phyloP scores from a whole-genome alignment of 2,329 filamentous ascomycete species.

The Orbilia javanica region DNA sequence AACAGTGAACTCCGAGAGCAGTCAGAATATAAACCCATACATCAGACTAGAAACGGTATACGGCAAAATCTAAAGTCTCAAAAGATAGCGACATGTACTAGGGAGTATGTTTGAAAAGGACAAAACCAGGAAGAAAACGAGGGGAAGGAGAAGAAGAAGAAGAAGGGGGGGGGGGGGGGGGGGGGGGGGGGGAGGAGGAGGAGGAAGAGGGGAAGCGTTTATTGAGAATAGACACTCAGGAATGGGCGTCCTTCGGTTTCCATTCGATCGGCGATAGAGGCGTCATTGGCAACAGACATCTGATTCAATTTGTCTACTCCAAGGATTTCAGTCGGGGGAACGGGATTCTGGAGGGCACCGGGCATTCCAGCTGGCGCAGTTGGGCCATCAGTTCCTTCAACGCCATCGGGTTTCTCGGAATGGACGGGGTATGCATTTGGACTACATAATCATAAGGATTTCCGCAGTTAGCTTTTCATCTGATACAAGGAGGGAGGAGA shows the following conservation, averaged over 20 bases:
- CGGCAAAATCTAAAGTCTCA: neutral
- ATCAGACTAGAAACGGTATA: neutral
- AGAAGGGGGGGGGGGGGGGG: neutral
- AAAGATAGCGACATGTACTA: neutral
- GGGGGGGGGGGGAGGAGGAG: too few relatives aligned
- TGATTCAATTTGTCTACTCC: conserved; percentile 63
- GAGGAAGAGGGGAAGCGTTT: conserved; percentile 31
- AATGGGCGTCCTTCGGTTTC: conserved; percentile 63
- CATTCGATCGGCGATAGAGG: conserved; percentile 62
- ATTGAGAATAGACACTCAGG: conserved; percentile 64
- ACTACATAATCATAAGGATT: conserved; percentile 29
- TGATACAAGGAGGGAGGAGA: too few relatives aligned
- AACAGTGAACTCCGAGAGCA: conserved; percentile 34
- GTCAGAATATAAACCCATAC: neutral
- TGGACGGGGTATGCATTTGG: conserved; percentile 49
- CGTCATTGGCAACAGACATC: conserved; percentile 62
- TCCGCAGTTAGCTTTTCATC: conserved; percentile 27
- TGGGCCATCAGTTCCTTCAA: neutral
- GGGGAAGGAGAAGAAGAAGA: neutral
- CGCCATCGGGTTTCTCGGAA: conserved; percentile 25
- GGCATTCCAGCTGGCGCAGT: conserved; percentile 61
- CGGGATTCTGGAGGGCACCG: conserved; percentile 61
- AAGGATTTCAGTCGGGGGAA: conserved; percentile 63
- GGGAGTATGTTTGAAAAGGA: neutral
- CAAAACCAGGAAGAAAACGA: too few relatives aligned